Conservation (phyloP, 2,329 filamentous ascomycete species). For the Alternaria solani region DNA sequence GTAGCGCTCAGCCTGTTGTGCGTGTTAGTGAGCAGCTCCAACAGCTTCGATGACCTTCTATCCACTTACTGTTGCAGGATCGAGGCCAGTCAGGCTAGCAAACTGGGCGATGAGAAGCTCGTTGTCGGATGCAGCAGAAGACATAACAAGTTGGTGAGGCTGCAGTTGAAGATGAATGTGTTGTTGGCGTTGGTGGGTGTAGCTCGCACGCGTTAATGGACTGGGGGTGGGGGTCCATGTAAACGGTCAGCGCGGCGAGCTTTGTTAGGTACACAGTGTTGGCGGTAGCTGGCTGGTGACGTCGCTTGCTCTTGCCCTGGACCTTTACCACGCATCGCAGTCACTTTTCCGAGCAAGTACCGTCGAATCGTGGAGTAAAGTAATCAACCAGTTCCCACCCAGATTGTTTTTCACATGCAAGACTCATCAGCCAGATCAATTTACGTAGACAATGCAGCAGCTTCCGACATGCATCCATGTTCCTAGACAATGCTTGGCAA, state of each 20-base stretch:
- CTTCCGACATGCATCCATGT: constrained; percentile 8
- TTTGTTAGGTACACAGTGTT: neutral
- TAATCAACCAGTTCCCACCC: neutral
- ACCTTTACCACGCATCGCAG: neutral
- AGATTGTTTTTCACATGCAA: neutral
- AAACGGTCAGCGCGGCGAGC: constrained; percentile 3
- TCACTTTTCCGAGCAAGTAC: too few relatives aligned
- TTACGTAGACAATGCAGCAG: neutral
- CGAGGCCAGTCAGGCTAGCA: constrained; percentile 45
- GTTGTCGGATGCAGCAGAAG: constrained; percentile 40
- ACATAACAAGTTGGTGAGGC: constrained; percentile 34
- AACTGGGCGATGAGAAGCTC: constrained; percentile 50
- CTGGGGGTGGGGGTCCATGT: constrained; percentile 14
- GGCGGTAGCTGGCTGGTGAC: constrained; percentile 16
- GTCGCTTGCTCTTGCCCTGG: constrained; percentile 7
- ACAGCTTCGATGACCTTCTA: constrained; percentile 39
- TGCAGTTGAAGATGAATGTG: constrained; percentile 2
- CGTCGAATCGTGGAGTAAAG: neutral
- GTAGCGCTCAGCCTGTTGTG: constrained; percentile 54
- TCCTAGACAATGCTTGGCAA: constrained; percentile 22
- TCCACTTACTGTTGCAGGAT: constrained; percentile 42
- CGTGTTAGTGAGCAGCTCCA: constrained; percentile 34
- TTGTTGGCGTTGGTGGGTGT: constrained; percentile 16
- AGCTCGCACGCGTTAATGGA: constrained; percentile 11
- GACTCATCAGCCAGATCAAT: neutral